Conservation (phyloP, 2,329 filamentous ascomycete species). For the Botrytis galanthina region DNA sequence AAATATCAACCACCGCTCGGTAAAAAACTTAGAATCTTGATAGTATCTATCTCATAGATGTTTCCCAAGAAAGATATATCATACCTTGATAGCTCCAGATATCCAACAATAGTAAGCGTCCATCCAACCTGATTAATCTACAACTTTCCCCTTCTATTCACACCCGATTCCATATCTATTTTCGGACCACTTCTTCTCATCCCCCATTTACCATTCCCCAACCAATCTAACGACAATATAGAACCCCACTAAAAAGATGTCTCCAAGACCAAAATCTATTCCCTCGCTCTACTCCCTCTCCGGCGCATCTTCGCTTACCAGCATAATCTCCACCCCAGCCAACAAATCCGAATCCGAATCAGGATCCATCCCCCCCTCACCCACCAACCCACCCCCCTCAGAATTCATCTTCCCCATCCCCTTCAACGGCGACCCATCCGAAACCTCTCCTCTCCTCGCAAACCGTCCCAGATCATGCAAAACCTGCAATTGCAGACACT, state of each 20-base stretch:
- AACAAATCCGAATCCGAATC: not conserved
- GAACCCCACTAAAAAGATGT: not conserved
- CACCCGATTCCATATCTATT: not conserved
- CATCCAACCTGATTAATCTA: not conserved
- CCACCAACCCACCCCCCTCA: not conserved
- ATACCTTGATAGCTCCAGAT: fast-evolving
- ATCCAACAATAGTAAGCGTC: not conserved
- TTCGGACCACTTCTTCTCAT: not conserved
- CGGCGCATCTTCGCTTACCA: not conserved
- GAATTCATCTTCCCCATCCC: not conserved
- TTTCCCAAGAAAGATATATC: fast-evolving
- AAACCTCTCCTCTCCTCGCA: not conserved
- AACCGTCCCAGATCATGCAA: not conserved
- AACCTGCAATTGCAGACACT: not conserved
- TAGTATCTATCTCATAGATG: not conserved
- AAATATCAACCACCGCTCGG: not conserved
- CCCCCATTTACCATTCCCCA: not conserved
- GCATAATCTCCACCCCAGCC: not conserved
- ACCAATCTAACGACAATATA: not conserved
- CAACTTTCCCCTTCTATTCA: not conserved
- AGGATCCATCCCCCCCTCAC: too few relatives aligned
- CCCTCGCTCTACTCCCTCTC: not conserved
- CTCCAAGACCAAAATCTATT: not conserved
- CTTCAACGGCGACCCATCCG: not conserved
- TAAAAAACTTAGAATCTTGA: not conserved